phyloP scores from a whole-genome alignment of 352 stramenopile species.

The Globisporangium nodosum region DNA sequence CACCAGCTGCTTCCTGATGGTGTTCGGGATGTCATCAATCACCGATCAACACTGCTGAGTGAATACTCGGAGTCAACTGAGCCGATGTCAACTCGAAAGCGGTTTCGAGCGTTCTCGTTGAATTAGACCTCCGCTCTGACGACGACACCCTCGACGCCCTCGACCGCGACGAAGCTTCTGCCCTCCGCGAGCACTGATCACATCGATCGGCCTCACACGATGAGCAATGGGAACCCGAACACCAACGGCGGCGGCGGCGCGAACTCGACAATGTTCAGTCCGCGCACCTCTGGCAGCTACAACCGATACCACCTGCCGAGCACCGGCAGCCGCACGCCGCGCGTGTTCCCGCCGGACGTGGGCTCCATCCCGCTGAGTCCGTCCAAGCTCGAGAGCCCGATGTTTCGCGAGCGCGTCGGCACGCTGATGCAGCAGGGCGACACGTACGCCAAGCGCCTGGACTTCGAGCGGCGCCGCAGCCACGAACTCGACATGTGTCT shows the following conservation, averaged over 20 bases:
- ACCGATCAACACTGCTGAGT: too few relatives aligned
- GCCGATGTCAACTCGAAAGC: too few relatives aligned
- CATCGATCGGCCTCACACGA: background rate
- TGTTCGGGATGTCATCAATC: too few relatives aligned
- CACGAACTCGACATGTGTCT: slow-evolving; percentile 45
- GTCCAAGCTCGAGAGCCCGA: slow-evolving; percentile 63
- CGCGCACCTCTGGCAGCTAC: slow-evolving; percentile 5
- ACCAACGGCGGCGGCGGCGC: background rate
- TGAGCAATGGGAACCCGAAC: slow-evolving; percentile 12
- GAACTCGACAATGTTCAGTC: slow-evolving; percentile 13
- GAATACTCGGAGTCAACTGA: too few relatives aligned
- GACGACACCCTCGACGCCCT: too few relatives aligned
- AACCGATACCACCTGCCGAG: slow-evolving; percentile 40
- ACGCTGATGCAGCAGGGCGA: slow-evolving; percentile 71
- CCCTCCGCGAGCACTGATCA: too few relatives aligned
- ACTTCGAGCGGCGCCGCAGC: slow-evolving; percentile 47
- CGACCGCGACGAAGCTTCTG: too few relatives aligned
- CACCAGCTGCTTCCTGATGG: too few relatives aligned
- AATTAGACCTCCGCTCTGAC: too few relatives aligned
- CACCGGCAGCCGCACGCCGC: slow-evolving; percentile 28
- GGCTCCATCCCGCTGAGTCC: slow-evolving; percentile 54
- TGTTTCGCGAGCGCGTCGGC: slow-evolving; percentile 61
- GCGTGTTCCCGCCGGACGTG: slow-evolving; percentile 51
- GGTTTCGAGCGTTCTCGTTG: too few relatives aligned
- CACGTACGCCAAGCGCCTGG: slow-evolving; percentile 62